Evolutionary conservation across 2,329 filamentous ascomycete genomes (phyloP), one percentile per base, ranked within the genome.

Genomic region (Fusarium brevicatenulatum): DNA sequence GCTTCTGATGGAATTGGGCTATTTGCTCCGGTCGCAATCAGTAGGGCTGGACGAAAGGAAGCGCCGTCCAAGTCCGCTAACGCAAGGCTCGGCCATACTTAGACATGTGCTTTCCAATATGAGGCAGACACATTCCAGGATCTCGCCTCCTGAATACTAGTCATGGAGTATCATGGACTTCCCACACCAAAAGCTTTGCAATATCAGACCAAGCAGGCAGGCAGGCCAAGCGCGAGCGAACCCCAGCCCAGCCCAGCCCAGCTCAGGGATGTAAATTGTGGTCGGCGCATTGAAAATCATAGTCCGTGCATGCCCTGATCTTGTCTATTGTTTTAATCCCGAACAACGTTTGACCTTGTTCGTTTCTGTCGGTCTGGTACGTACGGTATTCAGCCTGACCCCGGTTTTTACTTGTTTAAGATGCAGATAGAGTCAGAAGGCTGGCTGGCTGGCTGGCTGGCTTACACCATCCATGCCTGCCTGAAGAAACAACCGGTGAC

Each of bases 251-350:
- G 32, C 32, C 36, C 36, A 37, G 16, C 36, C 25, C 44, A 47
- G 19, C 30, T n/a, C 46, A 50, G 15, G 43, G 34, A 59, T 54
- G 59, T 32, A 70, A 46, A 28, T 40, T 40, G 57, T 69, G 58
- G 66, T 55, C 56, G 63, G 63, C 59, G 72, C 74, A 66, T 76
- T 73, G 57, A 65, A 71, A 65, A 74, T 63, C 53, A 52, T 66
- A 61, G 71, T 63, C 73, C 66, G 68, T 77, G 75, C 75, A 68
- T 54, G 54, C 69, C 68, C 60, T 69, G 59, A 52, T 62, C 58
- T 71, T 36, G 44, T 60, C 47, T 54, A 47, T 57, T 59, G 40
- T 34, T 44, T 58, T 59, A 62, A 63, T 55, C 59, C 73, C 63
- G 63, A 64, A 44, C 60, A 56, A 53, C 53, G 58, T 23, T 61